Conservation (phyloP, 139 green algal genomes). For the Coelastrella sp. region DNA sequence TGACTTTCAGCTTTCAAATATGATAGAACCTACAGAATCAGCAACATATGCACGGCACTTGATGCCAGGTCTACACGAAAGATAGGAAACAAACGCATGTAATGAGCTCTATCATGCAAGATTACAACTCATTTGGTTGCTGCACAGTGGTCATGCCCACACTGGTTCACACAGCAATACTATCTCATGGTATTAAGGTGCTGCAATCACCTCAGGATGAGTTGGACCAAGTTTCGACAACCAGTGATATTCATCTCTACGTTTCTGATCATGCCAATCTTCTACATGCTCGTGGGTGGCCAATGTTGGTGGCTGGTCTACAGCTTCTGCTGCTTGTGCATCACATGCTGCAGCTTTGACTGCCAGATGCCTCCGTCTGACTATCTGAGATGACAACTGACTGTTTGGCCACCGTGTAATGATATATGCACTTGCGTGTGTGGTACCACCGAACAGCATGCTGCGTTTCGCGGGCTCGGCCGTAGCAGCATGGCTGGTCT, state of each 20-base stretch:
- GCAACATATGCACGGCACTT: neutral
- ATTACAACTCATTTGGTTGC: neutral
- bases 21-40: neutral
- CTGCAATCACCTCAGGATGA: constrained; percentile 17
- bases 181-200: neutral
- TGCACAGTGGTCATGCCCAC: neutral
- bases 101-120: neutral
- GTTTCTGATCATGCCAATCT: neutral
- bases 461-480: too few relatives aligned
- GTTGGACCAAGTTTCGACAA: neutral
- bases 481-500: too few relatives aligned
- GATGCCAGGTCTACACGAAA: too few relatives aligned
- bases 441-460: too few relatives aligned
- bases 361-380: too few relatives aligned
- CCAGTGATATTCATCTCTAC: neutral
- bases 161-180: neutral
- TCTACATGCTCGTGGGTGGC: neutral
- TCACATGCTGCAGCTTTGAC: too few relatives aligned
- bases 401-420: too few relatives aligned
- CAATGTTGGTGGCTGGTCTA: constrained; percentile 32
- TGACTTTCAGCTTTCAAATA: constrained; percentile 27
- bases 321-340: too few relatives aligned
- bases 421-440: too few relatives aligned
- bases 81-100: neutral
- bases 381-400: too few relatives aligned